A percentile compares a stretch with the other conserved stretches of the same genome.
Conservation (phyloP, 345 rosid species). For the Carallia pectinifolia region DNA sequence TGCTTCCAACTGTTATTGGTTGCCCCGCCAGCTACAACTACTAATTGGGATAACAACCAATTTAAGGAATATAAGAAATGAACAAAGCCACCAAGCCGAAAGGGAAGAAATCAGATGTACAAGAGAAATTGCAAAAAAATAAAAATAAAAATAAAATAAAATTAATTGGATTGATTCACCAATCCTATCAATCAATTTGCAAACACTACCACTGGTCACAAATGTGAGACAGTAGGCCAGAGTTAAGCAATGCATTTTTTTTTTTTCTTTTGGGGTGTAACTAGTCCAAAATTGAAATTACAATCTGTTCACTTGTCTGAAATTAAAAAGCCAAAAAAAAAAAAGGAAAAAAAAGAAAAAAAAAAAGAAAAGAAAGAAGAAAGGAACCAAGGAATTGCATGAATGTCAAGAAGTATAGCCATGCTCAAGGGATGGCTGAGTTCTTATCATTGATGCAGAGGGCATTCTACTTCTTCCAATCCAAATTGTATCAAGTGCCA, state of each 20-base stretch:
- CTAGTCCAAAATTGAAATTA: not conserved
- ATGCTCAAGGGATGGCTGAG: slow-evolving; percentile 69
- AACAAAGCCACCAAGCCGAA: too few species aligned
- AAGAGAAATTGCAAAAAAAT: not conserved
- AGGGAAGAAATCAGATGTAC: too few species aligned
- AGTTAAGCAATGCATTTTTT: not conserved
- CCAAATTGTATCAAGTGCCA: slow-evolving; percentile 46
- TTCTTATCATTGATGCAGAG: slow-evolving; percentile 69
- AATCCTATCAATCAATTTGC: not conserved
- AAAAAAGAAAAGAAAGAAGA: too few species aligned
- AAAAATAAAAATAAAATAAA: too few species aligned
- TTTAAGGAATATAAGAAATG: too few species aligned
- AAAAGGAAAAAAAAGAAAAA: not conserved
- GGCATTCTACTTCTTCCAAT: slow-evolving; percentile 75
- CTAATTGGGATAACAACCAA: too few species aligned
- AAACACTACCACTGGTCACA: not conserved
- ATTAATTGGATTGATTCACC: not conserved
- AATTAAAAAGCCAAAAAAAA: too few species aligned
- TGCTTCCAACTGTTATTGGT: too few species aligned
- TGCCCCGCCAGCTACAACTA: too few species aligned
- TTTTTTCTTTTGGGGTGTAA: not conserved
- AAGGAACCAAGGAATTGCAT: slow-evolving; percentile 13
- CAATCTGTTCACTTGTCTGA: not conserved
- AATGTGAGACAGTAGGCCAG: not conserved
- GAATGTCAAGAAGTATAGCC: slow-evolving; percentile 39